Evolutionary conservation across 306 rosid species (phyloP), one percentile per base, ranked within the genome.

Genomic region (Carpinus viminea): DNA sequence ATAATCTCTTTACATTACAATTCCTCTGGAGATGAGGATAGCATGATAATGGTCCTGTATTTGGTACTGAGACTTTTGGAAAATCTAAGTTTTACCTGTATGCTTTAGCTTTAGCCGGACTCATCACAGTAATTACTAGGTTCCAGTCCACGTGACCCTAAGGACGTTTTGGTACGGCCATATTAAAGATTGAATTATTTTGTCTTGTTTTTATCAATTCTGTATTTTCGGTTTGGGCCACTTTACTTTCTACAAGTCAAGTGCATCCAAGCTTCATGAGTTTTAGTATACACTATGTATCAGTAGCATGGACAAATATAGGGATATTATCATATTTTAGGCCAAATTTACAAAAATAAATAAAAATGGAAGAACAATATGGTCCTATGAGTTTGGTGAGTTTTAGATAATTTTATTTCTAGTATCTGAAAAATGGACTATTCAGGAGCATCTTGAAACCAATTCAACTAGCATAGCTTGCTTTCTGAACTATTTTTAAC

Each of bases 1-100:
- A 31, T 60, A 48, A 48, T 38, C 26, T 26, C 16, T 45, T 17
- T 43, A 48, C 53, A 38, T 84, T 74, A 57, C 28, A 77, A 72
- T 80, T 52, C 41, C 50, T 47, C 59, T 18, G 21, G 56, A 59
- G 69, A 52, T 65, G 72, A 61, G 62, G 57, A 47, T 38, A 65
- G 13, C 52, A 1, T 71, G 79, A 74, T 54, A 76, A 45, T 59
- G 68, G 53, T 65, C 56, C 54, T 72, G 10, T 83, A 74, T 51
- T 75, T 76, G 62, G 15, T 75, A 72, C 55, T 56, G 24, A 73
- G 5, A 24, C 21, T 65, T 68, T 24, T 75, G 45, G 45, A 70
- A 56, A 81, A 75, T 62, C 61, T 78, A 53, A 72, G 55, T 75
- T 70, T 72, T 16, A 62, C 50, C 17, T 62, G 10, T 9, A 5